Evolutionary conservation across 768 basidiomycete species (phyloP).

Genomic region (Mycena indigotica): DNA sequence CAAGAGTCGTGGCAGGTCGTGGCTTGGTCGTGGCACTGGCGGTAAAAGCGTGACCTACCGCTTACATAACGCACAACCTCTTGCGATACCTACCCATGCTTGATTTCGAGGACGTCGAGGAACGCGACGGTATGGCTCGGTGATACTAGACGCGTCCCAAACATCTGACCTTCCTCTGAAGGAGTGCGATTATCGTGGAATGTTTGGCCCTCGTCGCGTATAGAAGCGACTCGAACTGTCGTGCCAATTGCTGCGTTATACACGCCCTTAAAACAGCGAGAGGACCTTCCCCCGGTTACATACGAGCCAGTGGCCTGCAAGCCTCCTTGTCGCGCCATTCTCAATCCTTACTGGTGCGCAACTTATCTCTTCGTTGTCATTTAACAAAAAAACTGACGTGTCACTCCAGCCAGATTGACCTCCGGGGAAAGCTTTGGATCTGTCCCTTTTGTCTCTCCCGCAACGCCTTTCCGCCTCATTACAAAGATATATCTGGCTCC

Average conservation of each 20-base stretch:
- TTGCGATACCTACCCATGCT: conserved; percentile 55
- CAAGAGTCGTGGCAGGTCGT: too few relatives aligned
- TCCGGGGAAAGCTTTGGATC: conserved; percentile 98
- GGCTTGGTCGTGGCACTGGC: too few relatives aligned
- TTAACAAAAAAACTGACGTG: conserved; percentile 12
- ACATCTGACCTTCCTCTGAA: conserved; percentile 31
- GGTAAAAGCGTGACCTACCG: not conserved
- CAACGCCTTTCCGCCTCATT: conserved; percentile 97
- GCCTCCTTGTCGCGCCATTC: conserved; percentile 93
- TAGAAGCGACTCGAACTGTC: conserved; percentile 96
- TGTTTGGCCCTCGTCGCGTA: conserved; percentile 96
- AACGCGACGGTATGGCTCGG: conserved; percentile 79
- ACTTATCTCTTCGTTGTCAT: conserved; percentile 6
- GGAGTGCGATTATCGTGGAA: conserved; percentile 98
- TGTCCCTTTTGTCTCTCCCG: conserved; percentile 98
- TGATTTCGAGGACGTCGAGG: conserved; percentile 96
- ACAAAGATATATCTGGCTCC: conserved; percentile 97
- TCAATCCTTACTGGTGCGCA: conserved; percentile 94
- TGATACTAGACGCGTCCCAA: not conserved
- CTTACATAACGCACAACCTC: conserved; percentile 47
- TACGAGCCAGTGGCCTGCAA: conserved; percentile 99
- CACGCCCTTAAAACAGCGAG: conserved; percentile 90
- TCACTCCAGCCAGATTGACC: conserved; percentile 86
- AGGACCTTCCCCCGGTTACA: conserved; percentile 92
- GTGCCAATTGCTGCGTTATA: conserved; percentile 99